Conservation (phyloP, 768 basidiomycete species). For the Kwoniella shandongensis region DNA sequence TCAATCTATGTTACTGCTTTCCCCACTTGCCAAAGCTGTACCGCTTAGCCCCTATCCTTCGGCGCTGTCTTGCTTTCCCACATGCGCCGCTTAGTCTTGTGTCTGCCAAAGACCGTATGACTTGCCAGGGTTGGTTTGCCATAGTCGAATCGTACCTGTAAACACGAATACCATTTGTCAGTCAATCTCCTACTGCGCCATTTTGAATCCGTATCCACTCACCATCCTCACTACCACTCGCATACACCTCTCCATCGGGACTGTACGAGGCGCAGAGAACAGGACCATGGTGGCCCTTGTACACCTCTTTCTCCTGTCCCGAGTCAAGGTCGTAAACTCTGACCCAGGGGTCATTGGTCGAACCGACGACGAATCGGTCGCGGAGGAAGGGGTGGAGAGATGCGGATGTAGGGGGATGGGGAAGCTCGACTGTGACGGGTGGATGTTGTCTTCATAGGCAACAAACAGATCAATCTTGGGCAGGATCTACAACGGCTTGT, state of each 20-base stretch:
- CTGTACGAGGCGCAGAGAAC: constrained; percentile 91
- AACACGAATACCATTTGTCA: constrained; percentile 1
- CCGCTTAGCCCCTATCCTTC: too few relatives aligned
- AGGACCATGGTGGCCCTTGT: constrained; percentile 96
- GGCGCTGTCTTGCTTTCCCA: neutral
- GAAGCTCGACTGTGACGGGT: constrained; percentile 73
- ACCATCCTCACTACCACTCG: constrained; percentile 83
- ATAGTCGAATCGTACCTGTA: constrained; percentile 86
- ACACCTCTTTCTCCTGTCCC: constrained; percentile 83
- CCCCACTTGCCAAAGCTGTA: too few relatives aligned
- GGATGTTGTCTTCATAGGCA: constrained; percentile 60
- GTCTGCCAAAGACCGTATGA: constrained; percentile 74
- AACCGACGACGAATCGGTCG: constrained; percentile 91
- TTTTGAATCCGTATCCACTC: constrained; percentile 21
- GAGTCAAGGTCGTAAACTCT: constrained; percentile 79
- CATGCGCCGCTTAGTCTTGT: constrained; percentile 32
- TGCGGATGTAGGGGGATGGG: constrained; percentile 87
- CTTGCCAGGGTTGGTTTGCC: constrained; percentile 95
- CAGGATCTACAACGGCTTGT: neutral
- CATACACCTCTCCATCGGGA: constrained; percentile 96
- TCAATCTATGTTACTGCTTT: too few relatives aligned
- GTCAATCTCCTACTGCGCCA: neutral
- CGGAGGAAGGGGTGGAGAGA: constrained; percentile 87
- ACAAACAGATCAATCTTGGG: constrained; percentile 46
- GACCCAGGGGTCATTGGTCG: constrained; percentile 90